Evolutionary conservation across 2,329 filamentous ascomycete genomes (phyloP), one percentile per base, ranked within the genome.

Genomic region (Samsoniella hepiali): DNA sequence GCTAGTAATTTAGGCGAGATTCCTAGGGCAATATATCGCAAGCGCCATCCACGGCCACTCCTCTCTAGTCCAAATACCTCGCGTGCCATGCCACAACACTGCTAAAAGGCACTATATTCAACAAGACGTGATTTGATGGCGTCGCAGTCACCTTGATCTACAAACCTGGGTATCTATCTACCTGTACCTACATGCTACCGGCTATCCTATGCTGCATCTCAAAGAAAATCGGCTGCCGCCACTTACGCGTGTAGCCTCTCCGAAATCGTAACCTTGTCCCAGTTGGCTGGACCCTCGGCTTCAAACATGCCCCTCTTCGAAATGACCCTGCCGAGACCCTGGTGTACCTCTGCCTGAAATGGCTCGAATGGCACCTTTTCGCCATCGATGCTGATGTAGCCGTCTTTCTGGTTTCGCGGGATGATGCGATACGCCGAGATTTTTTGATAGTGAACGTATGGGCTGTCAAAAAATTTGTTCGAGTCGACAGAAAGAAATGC

Each of bases 321-420:
- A 67, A 98, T 79, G n/a, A 94, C 90, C 4, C 90, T 91, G 1
- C 91, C 95, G 31, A 99, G 79, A 0, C 89, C 90, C 59, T 81
- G 84, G 74, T 97, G 92, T 7, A 97, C 83, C 77, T 99, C 95
- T 2, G 88, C 91, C 78, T 99, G 95, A 73, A 97, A 96, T 0
- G 91, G 90, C 69, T 89, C 89, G 73, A 96, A 98, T 0, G 92
- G 90, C 3, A 96, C 82, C 61, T 85, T 84, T 77, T 99, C 95
- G 44, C 95, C 95, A 72, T 98, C 95, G 67, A 99, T 92, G 73
- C 92, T 96, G 73, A 99, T 96, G 74, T 91, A 95, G 1, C 94
- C 94, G 66, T 88, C 83, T 45, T 84, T 79, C 69, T 88, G 83
- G 66, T 89, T 78, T 60, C 85, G 87, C 0, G 95, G 95, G 3